A percentile compares a stretch with the other conserved stretches of the same genome.
Evolutionary conservation across 2,329 filamentous ascomycete genomes (phyloP).

Genomic region (Rhynchosporium graminicola): DNA sequence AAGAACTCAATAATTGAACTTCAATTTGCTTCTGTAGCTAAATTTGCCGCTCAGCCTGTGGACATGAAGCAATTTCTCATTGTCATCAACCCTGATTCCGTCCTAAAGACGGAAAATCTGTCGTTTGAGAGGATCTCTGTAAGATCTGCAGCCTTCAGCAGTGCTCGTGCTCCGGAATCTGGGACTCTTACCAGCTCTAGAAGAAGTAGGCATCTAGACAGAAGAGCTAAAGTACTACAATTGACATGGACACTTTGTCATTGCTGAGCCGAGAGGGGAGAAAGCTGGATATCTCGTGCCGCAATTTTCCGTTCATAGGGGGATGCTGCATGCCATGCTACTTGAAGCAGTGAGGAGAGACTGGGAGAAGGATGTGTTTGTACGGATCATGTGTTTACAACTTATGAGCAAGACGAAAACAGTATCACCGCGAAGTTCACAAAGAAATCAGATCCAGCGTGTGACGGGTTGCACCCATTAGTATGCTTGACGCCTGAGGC

Average conservation of each 20-base stretch:
- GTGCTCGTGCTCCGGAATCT: slow-evolving; percentile 48
- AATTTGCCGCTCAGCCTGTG: not conserved
- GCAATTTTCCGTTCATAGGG: slow-evolving; percentile 49
- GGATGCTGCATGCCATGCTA: slow-evolving; percentile 48
- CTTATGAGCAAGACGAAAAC: slow-evolving; percentile 42
- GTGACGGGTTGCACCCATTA: too few relatives aligned
- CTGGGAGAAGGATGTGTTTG: slow-evolving; percentile 45
- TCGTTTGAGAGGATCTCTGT: slow-evolving; percentile 24
- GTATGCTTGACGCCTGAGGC: too few relatives aligned
- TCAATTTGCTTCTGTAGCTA: not conserved
- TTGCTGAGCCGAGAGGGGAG: slow-evolving; percentile 46
- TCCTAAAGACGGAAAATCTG: slow-evolving; percentile 17
- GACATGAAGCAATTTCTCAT: slow-evolving; percentile 18
- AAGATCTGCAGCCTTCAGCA: slow-evolving; percentile 47
- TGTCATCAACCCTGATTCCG: slow-evolving; percentile 15
- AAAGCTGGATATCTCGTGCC: slow-evolving; percentile 46
- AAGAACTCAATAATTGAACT: not conserved
- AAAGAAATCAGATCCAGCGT: slow-evolving; percentile 33
- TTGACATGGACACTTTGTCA: slow-evolving; percentile 46
- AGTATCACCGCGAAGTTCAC: slow-evolving; percentile 45
- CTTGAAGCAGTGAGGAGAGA: slow-evolving; percentile 45
- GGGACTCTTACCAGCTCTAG: slow-evolving; percentile 45
- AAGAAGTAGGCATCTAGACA: slow-evolving; percentile 45
- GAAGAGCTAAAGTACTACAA: slow-evolving; percentile 49
- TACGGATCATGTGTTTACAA: slow-evolving; percentile 43